These are phyloP conservation scores for Artemisia princeps DNA, from an alignment of 140 eudicot genomes.

Conservation along the genomic window DNA sequence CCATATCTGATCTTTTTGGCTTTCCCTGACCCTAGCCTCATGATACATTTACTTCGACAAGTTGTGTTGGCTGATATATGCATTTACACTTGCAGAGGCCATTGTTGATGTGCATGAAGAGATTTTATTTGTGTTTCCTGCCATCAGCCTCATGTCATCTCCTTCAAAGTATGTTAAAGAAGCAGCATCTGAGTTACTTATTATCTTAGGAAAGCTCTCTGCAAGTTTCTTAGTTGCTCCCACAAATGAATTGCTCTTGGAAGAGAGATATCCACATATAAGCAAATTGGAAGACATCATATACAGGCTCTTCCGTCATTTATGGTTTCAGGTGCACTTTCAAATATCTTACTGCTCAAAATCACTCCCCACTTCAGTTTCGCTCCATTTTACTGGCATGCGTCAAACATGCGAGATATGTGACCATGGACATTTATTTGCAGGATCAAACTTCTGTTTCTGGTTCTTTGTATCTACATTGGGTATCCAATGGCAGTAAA, in stretches of 20 bases:
- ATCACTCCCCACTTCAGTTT: not conserved
- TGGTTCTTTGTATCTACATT: constrained; percentile 37
- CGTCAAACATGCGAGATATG: constrained; percentile 21
- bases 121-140: constrained; percentile 66
- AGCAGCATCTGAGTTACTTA: constrained; percentile 63
- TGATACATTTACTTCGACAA: not conserved
- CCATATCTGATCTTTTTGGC: constrained; percentile 9
- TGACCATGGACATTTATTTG: constrained; percentile 26
- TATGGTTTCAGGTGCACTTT: constrained; percentile 84
- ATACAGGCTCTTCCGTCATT: constrained; percentile 51
- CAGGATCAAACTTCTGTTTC: constrained; percentile 46
- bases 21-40: constrained; percentile 10
- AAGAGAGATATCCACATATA: constrained; percentile 32
- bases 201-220: constrained; percentile 44
- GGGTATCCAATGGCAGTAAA: constrained; percentile 26
- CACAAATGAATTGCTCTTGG: constrained; percentile 29
- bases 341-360: constrained; percentile 26
- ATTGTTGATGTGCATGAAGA: constrained; percentile 34
- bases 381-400: constrained; percentile 5
- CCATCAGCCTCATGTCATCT: constrained; percentile 66
- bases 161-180: constrained; percentile 69
- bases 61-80: constrained; percentile 17
- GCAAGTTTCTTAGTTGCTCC: constrained; percentile 32
- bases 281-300: constrained; percentile 60
- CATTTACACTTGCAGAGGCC: constrained; percentile 45